These are phyloP conservation scores for Boletales sp. DNA, from an alignment of 768 basidiomycete genomes.

Conservation along the genomic window DNA sequence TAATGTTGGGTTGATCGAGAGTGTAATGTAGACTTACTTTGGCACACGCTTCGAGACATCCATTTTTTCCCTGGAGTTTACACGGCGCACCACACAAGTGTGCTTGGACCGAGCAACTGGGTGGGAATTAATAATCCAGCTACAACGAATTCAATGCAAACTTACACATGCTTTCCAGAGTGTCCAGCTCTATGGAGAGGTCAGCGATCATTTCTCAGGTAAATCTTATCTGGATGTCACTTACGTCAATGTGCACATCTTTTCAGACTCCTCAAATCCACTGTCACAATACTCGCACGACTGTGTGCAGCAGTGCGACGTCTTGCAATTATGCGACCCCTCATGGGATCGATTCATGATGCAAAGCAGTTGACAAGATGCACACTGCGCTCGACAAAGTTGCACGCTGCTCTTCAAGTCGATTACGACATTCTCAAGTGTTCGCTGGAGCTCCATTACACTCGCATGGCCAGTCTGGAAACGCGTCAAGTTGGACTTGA, in stretches of 20 bases:
- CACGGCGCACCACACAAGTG: slow-evolving; percentile 59
- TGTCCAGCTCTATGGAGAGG: slow-evolving; percentile 48
- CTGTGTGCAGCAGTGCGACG: slow-evolving; percentile 44
- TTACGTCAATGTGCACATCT: slow-evolving; percentile 45
- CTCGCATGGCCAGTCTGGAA: slow-evolving; percentile 46
- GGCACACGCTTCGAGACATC: slow-evolving; percentile 51
- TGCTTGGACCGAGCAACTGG: slow-evolving; percentile 47
- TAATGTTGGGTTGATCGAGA: neutral
- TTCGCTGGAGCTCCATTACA: slow-evolving; percentile 42
- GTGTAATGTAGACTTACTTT: slow-evolving; percentile 34
- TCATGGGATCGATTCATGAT: slow-evolving; percentile 46
- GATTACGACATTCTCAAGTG: slow-evolving; percentile 40
- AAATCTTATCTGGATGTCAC: slow-evolving; percentile 15
- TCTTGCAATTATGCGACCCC: slow-evolving; percentile 45
- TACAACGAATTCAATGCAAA: neutral
- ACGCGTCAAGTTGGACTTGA: slow-evolving; percentile 44
- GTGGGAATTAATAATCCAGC: neutral
- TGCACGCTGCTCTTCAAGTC: slow-evolving; percentile 47
- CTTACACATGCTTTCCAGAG: slow-evolving; percentile 51
- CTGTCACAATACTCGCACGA: slow-evolving; percentile 40
- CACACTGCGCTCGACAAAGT: slow-evolving; percentile 50
- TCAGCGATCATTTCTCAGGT: neutral
- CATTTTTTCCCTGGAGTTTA: slow-evolving; percentile 40
- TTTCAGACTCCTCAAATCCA: slow-evolving; percentile 10
- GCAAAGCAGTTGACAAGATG: slow-evolving; percentile 47